These are phyloP conservation scores for Beauveria australis DNA, from an alignment of 2,329 filamentous ascomycete species.

Conservation along the genomic window DNA sequence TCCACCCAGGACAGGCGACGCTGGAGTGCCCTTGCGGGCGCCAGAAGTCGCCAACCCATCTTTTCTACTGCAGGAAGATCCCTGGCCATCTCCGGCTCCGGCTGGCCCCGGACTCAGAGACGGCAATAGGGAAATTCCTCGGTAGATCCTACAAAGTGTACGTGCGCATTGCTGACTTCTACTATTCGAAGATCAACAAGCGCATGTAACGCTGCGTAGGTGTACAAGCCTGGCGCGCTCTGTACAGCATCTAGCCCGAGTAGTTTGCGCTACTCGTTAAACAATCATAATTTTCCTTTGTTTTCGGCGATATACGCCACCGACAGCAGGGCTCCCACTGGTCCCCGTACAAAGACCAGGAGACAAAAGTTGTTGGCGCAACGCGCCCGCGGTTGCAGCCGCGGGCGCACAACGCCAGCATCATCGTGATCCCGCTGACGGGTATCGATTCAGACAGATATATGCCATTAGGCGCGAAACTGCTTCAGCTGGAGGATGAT, in stretches of 20 bases:
- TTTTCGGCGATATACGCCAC: neutral
- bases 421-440: neutral
- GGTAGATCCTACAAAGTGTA: neutral
- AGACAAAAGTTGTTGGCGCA: neutral
- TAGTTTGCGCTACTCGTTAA: neutral
- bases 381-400: too few relatives aligned
- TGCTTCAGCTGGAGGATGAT: slow-evolving; percentile 1
- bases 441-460: neutral
- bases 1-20: neutral
- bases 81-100: neutral
- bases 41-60: neutral
- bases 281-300: neutral
- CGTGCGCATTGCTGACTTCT: neutral
- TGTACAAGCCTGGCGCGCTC: neutral
- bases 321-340: neutral
- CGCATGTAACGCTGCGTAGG: neutral
- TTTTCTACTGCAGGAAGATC: neutral
- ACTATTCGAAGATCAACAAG: neutral
- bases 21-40: neutral
- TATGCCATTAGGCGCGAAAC: neutral
- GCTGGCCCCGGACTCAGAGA: neutral
- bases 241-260: neutral
- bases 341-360: neutral
- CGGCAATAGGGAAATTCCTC: neutral
- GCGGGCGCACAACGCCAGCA: neutral